Conservation (phyloP, 768 basidiomycete species). For the Termitomyces sp. region DNA sequence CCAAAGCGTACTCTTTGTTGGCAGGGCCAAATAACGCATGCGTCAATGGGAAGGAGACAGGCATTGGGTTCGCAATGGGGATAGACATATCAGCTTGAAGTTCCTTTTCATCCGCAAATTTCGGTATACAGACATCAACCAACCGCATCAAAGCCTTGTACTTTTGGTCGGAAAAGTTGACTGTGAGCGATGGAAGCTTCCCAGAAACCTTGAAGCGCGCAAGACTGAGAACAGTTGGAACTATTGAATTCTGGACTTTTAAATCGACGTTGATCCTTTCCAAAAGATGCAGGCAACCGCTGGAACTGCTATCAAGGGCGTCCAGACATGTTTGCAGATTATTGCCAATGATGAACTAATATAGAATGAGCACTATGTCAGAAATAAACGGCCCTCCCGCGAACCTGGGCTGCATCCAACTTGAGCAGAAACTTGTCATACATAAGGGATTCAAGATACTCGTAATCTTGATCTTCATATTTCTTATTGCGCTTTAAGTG, state of each 20-base stretch:
- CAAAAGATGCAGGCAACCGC: slow-evolving; percentile 73
- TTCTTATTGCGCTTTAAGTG: slow-evolving; percentile 78
- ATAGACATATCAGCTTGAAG: slow-evolving; percentile 9
- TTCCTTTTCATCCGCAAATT: slow-evolving; percentile 50
- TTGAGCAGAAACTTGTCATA: slow-evolving; percentile 86
- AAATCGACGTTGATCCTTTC: slow-evolving; percentile 91
- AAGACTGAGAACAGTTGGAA: slow-evolving; percentile 74
- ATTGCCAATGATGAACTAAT: slow-evolving; percentile 86
- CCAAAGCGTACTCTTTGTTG: slow-evolving; percentile 65
- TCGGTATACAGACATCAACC: slow-evolving; percentile 85
- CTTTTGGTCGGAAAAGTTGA: slow-evolving; percentile 88
- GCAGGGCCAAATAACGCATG: slow-evolving; percentile 47
- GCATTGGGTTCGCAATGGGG: slow-evolving; percentile 16
- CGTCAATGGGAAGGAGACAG: slow-evolving; percentile 44
- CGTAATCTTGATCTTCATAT: slow-evolving; percentile 85
- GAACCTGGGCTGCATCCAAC: slow-evolving; percentile 86
- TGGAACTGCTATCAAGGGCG: slow-evolving; percentile 58
- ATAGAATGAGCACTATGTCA: slow-evolving; percentile 27
- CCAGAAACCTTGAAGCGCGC: slow-evolving; percentile 90
- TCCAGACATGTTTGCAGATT: slow-evolving; percentile 76
- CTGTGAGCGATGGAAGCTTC: slow-evolving; percentile 76
- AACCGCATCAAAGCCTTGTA: slow-evolving; percentile 91
- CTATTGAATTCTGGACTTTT: slow-evolving; percentile 88
- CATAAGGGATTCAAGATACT: slow-evolving; percentile 84
- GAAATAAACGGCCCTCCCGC: slow-evolving; percentile 9